A percentile compares a stretch with the other conserved stretches of the same genome.
Evolutionary conservation across 1,284 basidiomycete species (phyloP).

Genomic region (Austroboletus novae-zelandiae): DNA sequence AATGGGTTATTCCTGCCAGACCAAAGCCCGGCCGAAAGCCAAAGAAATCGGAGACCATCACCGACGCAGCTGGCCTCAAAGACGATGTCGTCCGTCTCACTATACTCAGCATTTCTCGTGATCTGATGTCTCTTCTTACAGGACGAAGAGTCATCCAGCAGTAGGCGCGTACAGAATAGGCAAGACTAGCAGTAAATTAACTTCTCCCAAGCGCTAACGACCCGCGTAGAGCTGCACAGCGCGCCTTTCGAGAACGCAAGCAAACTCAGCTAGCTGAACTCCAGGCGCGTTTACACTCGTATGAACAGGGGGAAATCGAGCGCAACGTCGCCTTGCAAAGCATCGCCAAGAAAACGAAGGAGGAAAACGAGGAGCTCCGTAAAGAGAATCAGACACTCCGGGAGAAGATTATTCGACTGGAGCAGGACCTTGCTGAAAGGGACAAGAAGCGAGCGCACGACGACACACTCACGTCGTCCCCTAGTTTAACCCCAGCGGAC

Average conservation of each 20-base stretch:
- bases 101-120: background rate
- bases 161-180: constrained; percentile 74
- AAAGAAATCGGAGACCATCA: constrained; percentile 57
- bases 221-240: constrained; percentile 73
- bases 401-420: constrained; percentile 55
- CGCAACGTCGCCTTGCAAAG: constrained; percentile 85
- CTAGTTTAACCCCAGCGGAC: constrained; percentile 24
- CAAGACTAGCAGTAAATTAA: constrained; percentile 24
- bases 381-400: constrained; percentile 61
- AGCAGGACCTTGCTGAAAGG: constrained; percentile 36
- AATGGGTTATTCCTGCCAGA: constrained; percentile 88
- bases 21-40: constrained; percentile 90
- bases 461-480: constrained; percentile 37
- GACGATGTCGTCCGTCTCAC: constrained; percentile 46
- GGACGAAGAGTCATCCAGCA: constrained; percentile 54
- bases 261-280: constrained; percentile 89
- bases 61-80: constrained; percentile 32
- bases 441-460: constrained; percentile 59
- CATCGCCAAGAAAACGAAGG: constrained; percentile 83
- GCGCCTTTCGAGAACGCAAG: constrained; percentile 88
- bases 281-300: constrained; percentile 81
- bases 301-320: constrained; percentile 89
- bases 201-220: constrained; percentile 6
- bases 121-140: constrained; percentile 23
- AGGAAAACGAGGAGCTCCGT: constrained; percentile 78